Conservation (phyloP, 768 basidiomycete genomes). For the Lactarius vividus region DNA sequence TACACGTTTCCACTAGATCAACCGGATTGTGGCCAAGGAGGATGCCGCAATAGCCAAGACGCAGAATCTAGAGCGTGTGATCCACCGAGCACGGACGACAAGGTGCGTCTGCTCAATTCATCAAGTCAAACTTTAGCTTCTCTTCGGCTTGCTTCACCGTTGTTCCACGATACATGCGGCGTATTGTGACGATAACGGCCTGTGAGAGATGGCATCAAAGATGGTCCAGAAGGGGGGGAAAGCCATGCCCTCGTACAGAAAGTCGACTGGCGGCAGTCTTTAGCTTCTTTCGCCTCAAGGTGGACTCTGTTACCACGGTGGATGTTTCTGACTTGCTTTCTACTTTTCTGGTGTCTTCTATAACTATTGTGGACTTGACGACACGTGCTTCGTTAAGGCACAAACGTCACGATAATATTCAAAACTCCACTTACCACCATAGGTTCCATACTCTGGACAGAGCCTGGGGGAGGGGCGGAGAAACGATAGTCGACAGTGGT, state of each 20-base stretch:
- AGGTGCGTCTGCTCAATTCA: conserved; percentile 13
- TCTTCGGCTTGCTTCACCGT: conserved; percentile 22
- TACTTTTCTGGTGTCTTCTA: conserved; percentile 9
- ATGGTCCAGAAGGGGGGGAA: neutral
- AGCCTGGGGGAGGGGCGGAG: neutral
- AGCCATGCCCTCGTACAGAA: conserved; percentile 1
- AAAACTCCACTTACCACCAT: neutral
- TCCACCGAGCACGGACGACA: conserved; percentile 6
- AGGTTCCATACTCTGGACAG: neutral
- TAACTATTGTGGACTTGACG: conserved; percentile 4
- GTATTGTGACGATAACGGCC: conserved; percentile 20
- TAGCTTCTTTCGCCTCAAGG: conserved; percentile 17
- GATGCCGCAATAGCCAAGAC: neutral
- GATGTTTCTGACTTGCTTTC: conserved; percentile 16
- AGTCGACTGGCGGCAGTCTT: conserved; percentile 17
- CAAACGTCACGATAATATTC: neutral
- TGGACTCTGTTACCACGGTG: conserved; percentile 8
- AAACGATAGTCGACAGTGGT: conserved; percentile 16
- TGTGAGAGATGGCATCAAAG: conserved; percentile 5
- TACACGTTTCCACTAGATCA: neutral
- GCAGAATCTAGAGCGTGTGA: neutral
- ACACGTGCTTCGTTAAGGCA: neutral
- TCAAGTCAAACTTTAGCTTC: conserved; percentile 18
- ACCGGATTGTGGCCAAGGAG: neutral
- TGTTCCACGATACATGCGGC: conserved; percentile 14